These are phyloP conservation scores for Lactifluus pinguis DNA, from an alignment of 768 basidiomycete genomes.

Conservation along the genomic window DNA sequence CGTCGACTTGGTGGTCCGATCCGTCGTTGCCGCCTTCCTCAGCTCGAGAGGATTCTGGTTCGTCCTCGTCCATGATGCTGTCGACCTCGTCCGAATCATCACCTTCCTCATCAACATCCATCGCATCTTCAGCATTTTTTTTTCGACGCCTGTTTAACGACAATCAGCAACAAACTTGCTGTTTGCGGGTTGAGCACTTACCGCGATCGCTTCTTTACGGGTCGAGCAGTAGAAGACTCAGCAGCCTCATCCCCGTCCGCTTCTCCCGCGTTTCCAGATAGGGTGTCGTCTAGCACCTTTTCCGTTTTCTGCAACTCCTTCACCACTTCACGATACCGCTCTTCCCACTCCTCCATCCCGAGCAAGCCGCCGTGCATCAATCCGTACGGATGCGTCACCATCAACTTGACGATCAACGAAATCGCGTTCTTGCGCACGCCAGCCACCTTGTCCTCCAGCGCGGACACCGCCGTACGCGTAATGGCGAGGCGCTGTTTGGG, in stretches of 20 bases:
- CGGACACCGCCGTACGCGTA: too few species aligned
- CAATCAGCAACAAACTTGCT: background rate
- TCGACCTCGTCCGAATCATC: slow-evolving; percentile 33
- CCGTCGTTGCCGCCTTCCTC: slow-evolving; percentile 17
- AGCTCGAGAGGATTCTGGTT: slow-evolving; percentile 25
- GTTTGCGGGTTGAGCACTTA: slow-evolving; percentile 7
- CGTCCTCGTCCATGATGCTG: slow-evolving; percentile 28
- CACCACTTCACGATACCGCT: slow-evolving; percentile 52
- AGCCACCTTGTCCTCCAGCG: too few species aligned
- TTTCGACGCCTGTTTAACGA: background rate
- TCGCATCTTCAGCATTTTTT: slow-evolving; percentile 33
- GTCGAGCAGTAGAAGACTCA: slow-evolving; percentile 18
- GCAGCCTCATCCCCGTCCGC: slow-evolving; percentile 25
- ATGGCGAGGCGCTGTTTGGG: too few species aligned
- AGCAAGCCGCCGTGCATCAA: slow-evolving; percentile 76
- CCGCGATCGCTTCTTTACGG: slow-evolving; percentile 25
- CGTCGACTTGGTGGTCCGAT: slow-evolving; percentile 2
- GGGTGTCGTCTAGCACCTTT: slow-evolving; percentile 52
- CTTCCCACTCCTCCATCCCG: slow-evolving; percentile 62
- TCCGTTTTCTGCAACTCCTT: slow-evolving; percentile 67
- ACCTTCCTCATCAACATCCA: slow-evolving; percentile 47
- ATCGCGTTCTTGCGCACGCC: too few species aligned
- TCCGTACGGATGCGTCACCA: slow-evolving; percentile 86
- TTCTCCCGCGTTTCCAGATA: slow-evolving; percentile 29
- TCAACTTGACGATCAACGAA: slow-evolving; percentile 55